Evolutionary conservation across 768 basidiomycete genomes (phyloP).

Genomic region (Saitozyma sp.): DNA sequence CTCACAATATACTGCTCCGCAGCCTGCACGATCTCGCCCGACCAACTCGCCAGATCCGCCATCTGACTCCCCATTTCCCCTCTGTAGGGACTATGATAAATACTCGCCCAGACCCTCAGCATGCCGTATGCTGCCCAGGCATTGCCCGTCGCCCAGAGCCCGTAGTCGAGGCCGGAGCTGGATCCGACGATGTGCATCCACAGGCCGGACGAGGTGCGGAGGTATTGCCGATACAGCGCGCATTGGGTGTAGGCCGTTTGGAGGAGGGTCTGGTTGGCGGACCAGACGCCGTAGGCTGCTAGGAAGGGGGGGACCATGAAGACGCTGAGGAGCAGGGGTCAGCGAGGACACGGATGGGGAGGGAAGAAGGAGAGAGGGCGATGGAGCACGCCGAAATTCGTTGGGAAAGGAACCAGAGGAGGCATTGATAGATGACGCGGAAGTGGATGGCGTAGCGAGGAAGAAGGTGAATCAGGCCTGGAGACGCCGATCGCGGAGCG

Average conservation of each 20-base stretch:
- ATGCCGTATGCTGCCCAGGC: slow-evolving; percentile 57
- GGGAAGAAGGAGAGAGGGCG: too few relatives aligned
- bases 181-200: slow-evolving; percentile 55
- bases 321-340: slow-evolving; percentile 22
- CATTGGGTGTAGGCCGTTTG: slow-evolving; percentile 56
- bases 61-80: slow-evolving; percentile 48
- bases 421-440: too few relatives aligned
- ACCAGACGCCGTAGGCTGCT: slow-evolving; percentile 55
- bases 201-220: slow-evolving; percentile 46
- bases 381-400: too few relatives aligned
- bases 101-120: slow-evolving; percentile 54
- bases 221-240: slow-evolving; percentile 54
- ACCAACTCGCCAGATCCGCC: slow-evolving; percentile 50
- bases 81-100: slow-evolving; percentile 47
- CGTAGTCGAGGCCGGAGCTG: slow-evolving; percentile 39
- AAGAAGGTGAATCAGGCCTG: background rate
- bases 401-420: too few relatives aligned
- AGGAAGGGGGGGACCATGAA: slow-evolving; percentile 59
- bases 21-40: slow-evolving; percentile 53
- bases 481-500: too few relatives aligned
- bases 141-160: slow-evolving; percentile 56
- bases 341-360: background rate
- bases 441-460: too few relatives aligned
- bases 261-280: slow-evolving; percentile 53
- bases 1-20: slow-evolving; percentile 45